A percentile compares a stretch with the other conserved stretches of the same genome.
phyloP scores from a whole-genome alignment of 768 basidiomycete species.

The Auricularia auricula-judae region DNA sequence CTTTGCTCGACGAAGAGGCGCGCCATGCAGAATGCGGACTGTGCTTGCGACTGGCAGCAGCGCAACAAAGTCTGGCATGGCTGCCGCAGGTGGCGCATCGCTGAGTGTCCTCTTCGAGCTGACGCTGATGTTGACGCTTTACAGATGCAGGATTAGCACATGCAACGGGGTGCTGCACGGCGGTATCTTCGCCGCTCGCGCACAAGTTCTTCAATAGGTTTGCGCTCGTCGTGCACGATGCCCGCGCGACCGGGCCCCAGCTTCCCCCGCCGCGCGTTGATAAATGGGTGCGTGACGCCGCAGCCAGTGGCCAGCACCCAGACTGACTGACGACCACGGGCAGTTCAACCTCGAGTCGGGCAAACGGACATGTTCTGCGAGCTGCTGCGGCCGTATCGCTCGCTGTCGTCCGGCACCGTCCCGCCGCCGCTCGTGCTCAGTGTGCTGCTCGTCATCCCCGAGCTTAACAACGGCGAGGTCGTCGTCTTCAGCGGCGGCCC shows the following conservation, averaged over 20 bases:
- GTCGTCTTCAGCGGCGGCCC: slow-evolving; percentile 54
- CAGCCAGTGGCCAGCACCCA: not conserved
- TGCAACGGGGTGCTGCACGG: no score
- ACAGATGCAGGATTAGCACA: no score
- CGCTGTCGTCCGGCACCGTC: slow-evolving; percentile 36
- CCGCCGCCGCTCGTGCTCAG: slow-evolving; percentile 50
- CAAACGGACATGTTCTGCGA: slow-evolving; percentile 56
- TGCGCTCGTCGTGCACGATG: slow-evolving; percentile 61
- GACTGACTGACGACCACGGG: slow-evolving; percentile 1
- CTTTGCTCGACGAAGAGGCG: no score
- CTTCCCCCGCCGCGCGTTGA: slow-evolving; percentile 35
- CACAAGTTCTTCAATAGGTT: slow-evolving; percentile 77
- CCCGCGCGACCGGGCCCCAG: slow-evolving; percentile 48
- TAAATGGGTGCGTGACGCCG: slow-evolving; percentile 56
- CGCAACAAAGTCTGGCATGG: no score
- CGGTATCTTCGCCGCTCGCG: slow-evolving; percentile 19
- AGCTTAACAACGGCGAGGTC: slow-evolving; percentile 50
- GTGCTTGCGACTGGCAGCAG: no score
- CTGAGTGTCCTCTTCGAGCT: no score
- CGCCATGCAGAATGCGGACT: no score
- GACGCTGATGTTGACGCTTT: no score
- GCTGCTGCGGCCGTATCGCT: slow-evolving; percentile 48
- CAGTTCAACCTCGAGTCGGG: slow-evolving; percentile 79
- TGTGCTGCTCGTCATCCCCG: slow-evolving; percentile 60
- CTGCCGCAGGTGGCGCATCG: no score